These are phyloP conservation scores for Wickerhamiella lipophila DNA, from an alignment of 805 yeast species.

Conservation along the genomic window DNA sequence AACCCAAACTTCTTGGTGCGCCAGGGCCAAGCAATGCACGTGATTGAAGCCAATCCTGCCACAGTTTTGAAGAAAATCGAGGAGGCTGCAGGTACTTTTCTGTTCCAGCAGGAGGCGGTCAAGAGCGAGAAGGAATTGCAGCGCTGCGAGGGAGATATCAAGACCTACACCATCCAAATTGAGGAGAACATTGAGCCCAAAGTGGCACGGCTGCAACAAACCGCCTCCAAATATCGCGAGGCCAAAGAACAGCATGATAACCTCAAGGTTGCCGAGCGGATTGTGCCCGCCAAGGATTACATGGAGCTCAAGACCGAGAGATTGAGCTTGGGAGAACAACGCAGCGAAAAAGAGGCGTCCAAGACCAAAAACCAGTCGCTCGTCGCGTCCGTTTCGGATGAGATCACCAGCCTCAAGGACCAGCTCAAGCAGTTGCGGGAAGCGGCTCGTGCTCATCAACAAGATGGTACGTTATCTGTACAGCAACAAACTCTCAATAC, in stretches of 20 bases:
- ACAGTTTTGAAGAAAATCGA: constrained; percentile 85
- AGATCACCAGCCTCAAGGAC: not conserved
- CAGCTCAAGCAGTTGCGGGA: not conserved
- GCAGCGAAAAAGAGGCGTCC: not conserved
- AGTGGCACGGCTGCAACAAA: constrained; percentile 25
- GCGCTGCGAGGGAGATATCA: constrained; percentile 75
- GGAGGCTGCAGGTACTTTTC: constrained; percentile 96
- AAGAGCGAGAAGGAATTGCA: constrained; percentile 86
- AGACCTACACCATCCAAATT: constrained; percentile 59
- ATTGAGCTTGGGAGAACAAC: not conserved
- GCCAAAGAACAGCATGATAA: constrained; percentile 30
- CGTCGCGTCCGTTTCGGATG: not conserved
- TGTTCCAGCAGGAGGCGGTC: constrained; percentile 86
- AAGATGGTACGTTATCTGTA: not conserved
- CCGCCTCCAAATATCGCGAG: constrained; percentile 48
- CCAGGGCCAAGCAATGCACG: constrained; percentile 98
- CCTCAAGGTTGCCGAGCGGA: constrained; percentile 3
- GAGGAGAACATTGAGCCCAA: constrained; percentile 89
- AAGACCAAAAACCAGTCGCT: not conserved
- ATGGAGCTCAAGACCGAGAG: not conserved
- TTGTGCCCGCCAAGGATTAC: not conserved
- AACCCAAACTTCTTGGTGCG: constrained; percentile 94
- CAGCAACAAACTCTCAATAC: not conserved
- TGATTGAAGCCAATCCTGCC: constrained; percentile 85
- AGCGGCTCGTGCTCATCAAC: not conserved